Base-by-base conservation (phyloP, 2,329 filamentous ascomycete genomes). In the Fusarium verticillioides region DNA sequence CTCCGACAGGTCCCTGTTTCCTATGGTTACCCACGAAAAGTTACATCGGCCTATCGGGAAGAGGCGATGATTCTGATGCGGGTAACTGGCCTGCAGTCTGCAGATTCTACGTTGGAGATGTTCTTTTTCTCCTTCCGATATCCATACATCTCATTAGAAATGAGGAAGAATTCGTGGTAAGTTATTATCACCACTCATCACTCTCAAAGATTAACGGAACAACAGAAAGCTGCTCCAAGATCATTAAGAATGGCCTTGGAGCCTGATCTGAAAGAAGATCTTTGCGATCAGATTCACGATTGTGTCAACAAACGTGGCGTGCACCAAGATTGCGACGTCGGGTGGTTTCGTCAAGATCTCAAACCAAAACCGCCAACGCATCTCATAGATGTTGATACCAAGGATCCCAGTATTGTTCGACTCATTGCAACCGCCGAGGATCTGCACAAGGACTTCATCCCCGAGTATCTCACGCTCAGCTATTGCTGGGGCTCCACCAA, bases 401-500 rank as follows among this genome's bases (percentile, higher is more conserved):
- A 42, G 9, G 47, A 62, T 9, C 7, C 19, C 11, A 23, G 39
- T 30, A 53, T 28, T 4, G 34, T 36, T 5, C 40, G 40, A 16
- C 36, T 62, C 21, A 30, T 65, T 0, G 5, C 37, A 4, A 4
- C 57, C 5, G 15, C 23, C 6, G 47, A 65, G 10, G 60, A 60
- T 32, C 9, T 54, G 11, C 16, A 9, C 4, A 15, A 46, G 7
- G 21, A 9, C 32, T 9, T 26, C 2, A 19, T 15, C 4, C 50
- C 50, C 1, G 19, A 28, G 12, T 58, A 63, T 36, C 34, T 58
- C 10, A 58, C 52, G 4, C 40, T 63, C 8, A 63, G 60, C 7
- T 63, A 63, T 47, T 46, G 60, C 7, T 63, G 60, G 42, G 60
- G 42, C 4, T 21, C n/a, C 10, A 63, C 60, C 9, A 63, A 63